Conservation (phyloP, 148 eudicot species). For the Persicaria maculosa region DNA sequence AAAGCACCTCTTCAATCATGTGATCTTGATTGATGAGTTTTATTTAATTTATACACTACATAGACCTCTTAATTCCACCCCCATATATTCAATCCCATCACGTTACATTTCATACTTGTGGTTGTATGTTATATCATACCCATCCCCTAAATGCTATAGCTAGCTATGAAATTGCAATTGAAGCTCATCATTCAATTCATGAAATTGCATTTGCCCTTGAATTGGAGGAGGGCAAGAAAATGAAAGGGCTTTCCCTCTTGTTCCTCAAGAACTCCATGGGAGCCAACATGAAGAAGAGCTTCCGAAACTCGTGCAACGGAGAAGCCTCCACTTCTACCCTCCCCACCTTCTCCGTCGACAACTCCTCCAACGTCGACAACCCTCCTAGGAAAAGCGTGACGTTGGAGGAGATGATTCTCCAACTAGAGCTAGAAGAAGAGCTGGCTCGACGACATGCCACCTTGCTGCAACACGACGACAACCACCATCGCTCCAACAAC, state of each 20-base stretch:
- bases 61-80: constrained; percentile 22
- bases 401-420: constrained; percentile 80
- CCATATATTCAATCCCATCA: constrained; percentile 33
- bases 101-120: constrained; percentile 14
- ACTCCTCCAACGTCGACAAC: constrained; percentile 9
- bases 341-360: not conserved
- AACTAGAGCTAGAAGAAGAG: constrained; percentile 70
- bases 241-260: constrained; percentile 70
- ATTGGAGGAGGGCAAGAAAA: too few species aligned
- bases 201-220: not conserved
- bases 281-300: constrained; percentile 59
- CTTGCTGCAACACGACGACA: not conserved
- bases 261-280: constrained; percentile 61
- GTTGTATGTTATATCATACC: not conserved
- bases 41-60: not conserved
- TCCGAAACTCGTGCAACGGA: constrained; percentile 49
- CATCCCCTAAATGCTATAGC: not conserved
- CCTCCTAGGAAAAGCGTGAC: constrained; percentile 42
- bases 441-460: constrained; percentile 24
- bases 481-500: not conserved
- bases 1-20: constrained; percentile 32
- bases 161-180: not conserved
- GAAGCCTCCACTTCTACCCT: constrained; percentile 65
- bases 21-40: constrained; percentile 20
- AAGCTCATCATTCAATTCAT: not conserved